These are phyloP conservation scores for Phylloporus rhodoxanthus DNA, from an alignment of 768 basidiomycete genomes.

Conservation along the genomic window DNA sequence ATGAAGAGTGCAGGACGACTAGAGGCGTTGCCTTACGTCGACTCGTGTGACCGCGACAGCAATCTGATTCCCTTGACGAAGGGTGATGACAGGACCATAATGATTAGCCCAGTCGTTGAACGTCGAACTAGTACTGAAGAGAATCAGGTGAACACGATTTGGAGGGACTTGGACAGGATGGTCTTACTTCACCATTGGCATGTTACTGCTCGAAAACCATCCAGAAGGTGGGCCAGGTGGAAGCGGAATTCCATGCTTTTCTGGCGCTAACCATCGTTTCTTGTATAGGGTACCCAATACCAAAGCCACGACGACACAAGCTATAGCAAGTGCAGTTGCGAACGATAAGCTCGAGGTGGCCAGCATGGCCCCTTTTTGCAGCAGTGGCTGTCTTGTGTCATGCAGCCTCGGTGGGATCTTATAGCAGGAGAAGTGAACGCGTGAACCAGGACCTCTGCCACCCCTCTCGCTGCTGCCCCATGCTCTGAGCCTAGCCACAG, in stretches of 20 bases:
- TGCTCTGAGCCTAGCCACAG: too few species aligned
- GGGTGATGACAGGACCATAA: slow-evolving; percentile 55
- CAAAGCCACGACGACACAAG: neutral
- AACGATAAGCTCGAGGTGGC: neutral
- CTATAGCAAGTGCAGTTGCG: neutral
- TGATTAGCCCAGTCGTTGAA: slow-evolving; percentile 49
- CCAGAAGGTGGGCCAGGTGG: neutral
- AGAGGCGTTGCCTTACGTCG: slow-evolving; percentile 9
- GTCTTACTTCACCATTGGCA: neutral
- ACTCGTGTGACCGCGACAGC: slow-evolving; percentile 18
- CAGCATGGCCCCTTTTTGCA: neutral
- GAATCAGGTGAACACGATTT: neutral
- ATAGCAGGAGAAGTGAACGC: too few species aligned
- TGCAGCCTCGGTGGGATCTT: too few species aligned
- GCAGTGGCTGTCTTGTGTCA: neutral
- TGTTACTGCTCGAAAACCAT: neutral
- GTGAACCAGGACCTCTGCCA: too few species aligned
- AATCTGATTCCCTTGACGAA: slow-evolving; percentile 40
- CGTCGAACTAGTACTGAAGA: slow-evolving; percentile 16
- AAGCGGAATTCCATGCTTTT: neutral
- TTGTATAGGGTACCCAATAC: neutral
- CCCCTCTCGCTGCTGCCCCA: too few species aligned
- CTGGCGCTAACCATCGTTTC: neutral
- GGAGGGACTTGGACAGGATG: neutral
- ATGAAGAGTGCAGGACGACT: neutral